A percentile compares a stretch with the other conserved stretches of the same genome.
Evolutionary conservation across 768 basidiomycete genomes (phyloP).

Genomic region (Pleurotus pulmonarius): DNA sequence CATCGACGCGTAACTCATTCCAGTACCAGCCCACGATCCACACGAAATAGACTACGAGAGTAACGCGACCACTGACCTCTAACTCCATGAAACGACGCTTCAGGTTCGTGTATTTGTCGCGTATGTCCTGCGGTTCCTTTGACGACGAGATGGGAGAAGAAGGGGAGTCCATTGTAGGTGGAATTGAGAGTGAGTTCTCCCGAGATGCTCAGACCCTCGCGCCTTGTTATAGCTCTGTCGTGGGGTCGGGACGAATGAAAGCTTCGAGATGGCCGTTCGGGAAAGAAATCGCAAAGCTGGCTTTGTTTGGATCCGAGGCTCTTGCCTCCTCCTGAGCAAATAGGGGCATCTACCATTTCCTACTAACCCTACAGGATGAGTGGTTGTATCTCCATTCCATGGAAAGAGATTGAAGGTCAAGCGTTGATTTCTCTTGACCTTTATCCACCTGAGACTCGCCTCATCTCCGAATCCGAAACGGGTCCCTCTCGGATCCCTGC

Average conservation of each 20-base stretch:
- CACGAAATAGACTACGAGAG: slow-evolving; percentile 12
- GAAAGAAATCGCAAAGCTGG: neutral
- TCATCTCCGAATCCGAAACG: neutral
- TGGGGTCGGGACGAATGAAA: too few relatives aligned
- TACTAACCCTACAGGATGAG: too few relatives aligned
- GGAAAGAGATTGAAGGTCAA: slow-evolving; percentile 25
- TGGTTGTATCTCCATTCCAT: slow-evolving; percentile 13
- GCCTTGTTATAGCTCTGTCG: too few relatives aligned
- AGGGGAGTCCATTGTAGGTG: too few relatives aligned
- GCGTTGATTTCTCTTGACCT: slow-evolving; percentile 27
- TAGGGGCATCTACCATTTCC: too few relatives aligned
- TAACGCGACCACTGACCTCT: slow-evolving; percentile 45
- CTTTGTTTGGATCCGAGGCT: too few relatives aligned
- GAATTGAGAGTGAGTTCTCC: too few relatives aligned
- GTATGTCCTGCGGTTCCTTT: slow-evolving; percentile 41
- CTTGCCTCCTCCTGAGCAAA: too few relatives aligned
- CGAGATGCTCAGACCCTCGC: too few relatives aligned
- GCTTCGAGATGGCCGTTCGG: slow-evolving; percentile 11
- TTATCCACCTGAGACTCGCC: slow-evolving; percentile 18
- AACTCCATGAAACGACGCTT: slow-evolving; percentile 66
- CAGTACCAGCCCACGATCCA: neutral
- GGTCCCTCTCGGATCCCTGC: slow-evolving; percentile 22
- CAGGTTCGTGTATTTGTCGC: slow-evolving; percentile 61
- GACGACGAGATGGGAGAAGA: slow-evolving; percentile 1
- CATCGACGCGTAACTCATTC: neutral